Conservation (phyloP, 1,284 basidiomycete species). For the Ganoderma lingzhi region DNA sequence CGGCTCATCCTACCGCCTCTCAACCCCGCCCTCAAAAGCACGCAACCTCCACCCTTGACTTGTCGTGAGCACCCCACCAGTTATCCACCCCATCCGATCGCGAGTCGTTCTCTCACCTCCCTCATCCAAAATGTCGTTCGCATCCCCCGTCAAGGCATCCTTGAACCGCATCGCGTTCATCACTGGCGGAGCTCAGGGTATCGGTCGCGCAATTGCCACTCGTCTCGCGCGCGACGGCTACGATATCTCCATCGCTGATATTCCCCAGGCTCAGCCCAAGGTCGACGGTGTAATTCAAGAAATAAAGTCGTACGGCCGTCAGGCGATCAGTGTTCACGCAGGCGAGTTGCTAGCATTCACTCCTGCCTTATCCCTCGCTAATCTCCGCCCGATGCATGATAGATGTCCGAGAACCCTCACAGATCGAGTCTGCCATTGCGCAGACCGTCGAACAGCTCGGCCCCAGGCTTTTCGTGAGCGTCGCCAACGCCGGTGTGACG, state of each 20-base stretch:
- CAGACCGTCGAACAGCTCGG: constrained; percentile 45
- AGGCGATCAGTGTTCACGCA: constrained; percentile 41
- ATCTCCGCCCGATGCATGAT: constrained; percentile 8
- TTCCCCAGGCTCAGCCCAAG: constrained; percentile 40
- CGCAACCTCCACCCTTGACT: not conserved
- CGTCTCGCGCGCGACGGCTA: constrained; percentile 51
- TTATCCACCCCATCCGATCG: not conserved
- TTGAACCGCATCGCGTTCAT: constrained; percentile 47
- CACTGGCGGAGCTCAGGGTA: constrained; percentile 52
- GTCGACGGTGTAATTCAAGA: constrained; percentile 43
- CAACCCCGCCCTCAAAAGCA: constrained; percentile 22
- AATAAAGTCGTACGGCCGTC: constrained; percentile 44
- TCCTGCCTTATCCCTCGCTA: not conserved
- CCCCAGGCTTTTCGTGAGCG: constrained; percentile 43
- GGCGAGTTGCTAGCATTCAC: constrained; percentile 30
- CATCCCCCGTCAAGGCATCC: constrained; percentile 41
- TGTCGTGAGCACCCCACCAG: constrained; percentile 1
- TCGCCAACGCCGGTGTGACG: constrained; percentile 52
- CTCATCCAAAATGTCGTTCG: constrained; percentile 31
- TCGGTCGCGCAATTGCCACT: constrained; percentile 51
- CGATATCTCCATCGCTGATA: constrained; percentile 49
- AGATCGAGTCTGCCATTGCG: constrained; percentile 44
- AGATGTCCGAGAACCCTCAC: constrained; percentile 42
- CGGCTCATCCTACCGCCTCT: constrained; percentile 8
- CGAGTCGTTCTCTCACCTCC: not conserved